Conservation (phyloP, 2,329 filamentous ascomycete genomes). For the Bipolaris cookei region DNA sequence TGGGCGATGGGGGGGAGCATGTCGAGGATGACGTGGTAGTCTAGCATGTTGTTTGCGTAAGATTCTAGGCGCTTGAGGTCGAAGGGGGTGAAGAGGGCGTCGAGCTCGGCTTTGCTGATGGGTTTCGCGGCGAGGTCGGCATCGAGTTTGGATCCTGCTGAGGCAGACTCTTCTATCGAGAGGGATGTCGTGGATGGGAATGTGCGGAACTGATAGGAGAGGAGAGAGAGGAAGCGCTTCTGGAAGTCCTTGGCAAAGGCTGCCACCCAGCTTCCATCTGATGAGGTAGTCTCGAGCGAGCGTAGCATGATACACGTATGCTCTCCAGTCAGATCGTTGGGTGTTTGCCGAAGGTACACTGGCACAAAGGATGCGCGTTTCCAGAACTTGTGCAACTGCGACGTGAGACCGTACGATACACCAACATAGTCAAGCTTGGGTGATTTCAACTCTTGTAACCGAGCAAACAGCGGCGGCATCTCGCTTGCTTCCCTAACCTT, state of each 20-base stretch:
- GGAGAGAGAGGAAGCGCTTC: conserved; percentile 83
- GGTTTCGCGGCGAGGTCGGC: conserved; percentile 56
- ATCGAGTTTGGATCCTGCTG: conserved; percentile 72
- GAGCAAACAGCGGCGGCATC: conserved; percentile 93
- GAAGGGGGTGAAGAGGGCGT: conserved; percentile 81
- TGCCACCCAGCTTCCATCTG: conserved; percentile 81
- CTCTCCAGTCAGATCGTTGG: conserved; percentile 95
- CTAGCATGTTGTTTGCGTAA: conserved; percentile 95
- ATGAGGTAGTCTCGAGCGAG: conserved; percentile 64
- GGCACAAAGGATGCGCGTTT: conserved; percentile 85
- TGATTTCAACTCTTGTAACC: conserved; percentile 81
- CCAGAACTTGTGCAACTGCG: conserved; percentile 93
- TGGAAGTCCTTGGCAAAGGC: conserved; percentile 95
- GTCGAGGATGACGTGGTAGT: conserved; percentile 97
- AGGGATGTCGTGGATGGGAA: conserved; percentile 81
- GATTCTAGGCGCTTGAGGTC: conserved; percentile 94
- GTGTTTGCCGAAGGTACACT: conserved; percentile 91
- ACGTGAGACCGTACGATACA: conserved; percentile 92
- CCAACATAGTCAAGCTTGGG: conserved; percentile 88
- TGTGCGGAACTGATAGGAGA: conserved; percentile 89
- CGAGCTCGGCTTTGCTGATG: conserved; percentile 77
- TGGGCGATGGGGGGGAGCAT: conserved; percentile 81
- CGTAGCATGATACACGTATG: conserved; percentile 98
- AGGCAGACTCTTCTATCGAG: conserved; percentile 86
- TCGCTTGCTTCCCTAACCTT: conserved; percentile 86